A percentile compares a stretch with the other conserved stretches of the same genome.
phyloP scores from a whole-genome alignment of 108 stramenopile genomes.

The Tribonema minus region DNA sequence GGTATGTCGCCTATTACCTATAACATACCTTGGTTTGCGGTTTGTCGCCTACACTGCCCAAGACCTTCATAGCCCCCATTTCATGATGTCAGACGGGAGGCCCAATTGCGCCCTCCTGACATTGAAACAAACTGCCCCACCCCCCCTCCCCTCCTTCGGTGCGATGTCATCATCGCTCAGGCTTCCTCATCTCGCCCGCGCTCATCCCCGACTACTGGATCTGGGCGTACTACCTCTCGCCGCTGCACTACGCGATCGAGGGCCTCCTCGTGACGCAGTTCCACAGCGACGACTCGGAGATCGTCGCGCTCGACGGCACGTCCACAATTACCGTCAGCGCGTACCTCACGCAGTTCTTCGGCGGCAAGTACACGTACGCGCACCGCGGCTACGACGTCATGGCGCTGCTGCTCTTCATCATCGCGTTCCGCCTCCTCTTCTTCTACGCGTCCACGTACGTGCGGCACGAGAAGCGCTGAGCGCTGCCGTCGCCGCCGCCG shows the following conservation, averaged over 20 bases:
- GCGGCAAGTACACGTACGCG: conserved; percentile 25
- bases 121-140: too few relatives aligned
- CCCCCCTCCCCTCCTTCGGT: too few relatives aligned
- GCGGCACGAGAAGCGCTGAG: conserved; percentile 26
- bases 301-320: too few relatives aligned
- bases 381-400: conserved; percentile 21
- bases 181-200: conserved; percentile 29
- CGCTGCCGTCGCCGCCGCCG: too few relatives aligned
- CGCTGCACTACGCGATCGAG: conserved; percentile 46
- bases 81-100: too few relatives aligned
- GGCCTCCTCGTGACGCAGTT: conserved; percentile 46
- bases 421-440: neutral
- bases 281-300: conserved; percentile 27
- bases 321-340: neutral
- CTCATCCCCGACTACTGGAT: conserved; percentile 1
- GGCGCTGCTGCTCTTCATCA: conserved; percentile 9
- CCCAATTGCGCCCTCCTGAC: too few relatives aligned
- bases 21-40: too few relatives aligned
- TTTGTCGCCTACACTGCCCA: too few relatives aligned
- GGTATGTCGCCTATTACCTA: too few relatives aligned
- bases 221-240: conserved; percentile 34
- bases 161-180: too few relatives aligned
- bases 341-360: conserved; percentile 9
- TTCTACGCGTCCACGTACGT: conserved; percentile 15
- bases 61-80: too few relatives aligned